These are phyloP conservation scores for Drechslerella dactyloides DNA, from an alignment of 2,329 filamentous ascomycete genomes.

Conservation along the genomic window DNA sequence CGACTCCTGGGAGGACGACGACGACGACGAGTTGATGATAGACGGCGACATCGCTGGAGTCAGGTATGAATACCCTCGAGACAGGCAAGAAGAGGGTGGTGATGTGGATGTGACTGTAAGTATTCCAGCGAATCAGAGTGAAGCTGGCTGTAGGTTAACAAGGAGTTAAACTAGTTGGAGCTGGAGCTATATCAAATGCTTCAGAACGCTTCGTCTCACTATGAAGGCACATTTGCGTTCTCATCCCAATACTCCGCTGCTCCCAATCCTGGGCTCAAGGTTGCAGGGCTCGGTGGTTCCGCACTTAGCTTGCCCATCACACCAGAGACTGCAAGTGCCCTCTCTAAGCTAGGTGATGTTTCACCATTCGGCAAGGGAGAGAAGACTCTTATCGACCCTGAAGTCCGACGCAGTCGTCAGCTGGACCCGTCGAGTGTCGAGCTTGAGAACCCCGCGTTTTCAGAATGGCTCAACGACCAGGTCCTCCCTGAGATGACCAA, in stretches of 20 bases:
- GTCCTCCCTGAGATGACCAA: conserved; percentile 18
- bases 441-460: conserved; percentile 23
- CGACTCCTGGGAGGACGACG: no score
- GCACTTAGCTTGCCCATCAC: conserved; percentile 28
- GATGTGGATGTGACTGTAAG: background rate
- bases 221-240: conserved; percentile 34
- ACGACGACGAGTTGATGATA: background rate
- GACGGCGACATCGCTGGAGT: background rate
- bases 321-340: conserved; percentile 18
- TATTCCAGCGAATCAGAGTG: background rate
- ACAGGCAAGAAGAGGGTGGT: background rate
- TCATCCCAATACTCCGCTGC: conserved; percentile 27
- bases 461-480: conserved; percentile 22
- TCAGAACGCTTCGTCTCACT: conserved; percentile 6
- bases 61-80: no score
- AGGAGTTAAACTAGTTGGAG: conserved; percentile 4
- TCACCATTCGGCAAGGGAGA: conserved; percentile 43
- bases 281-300: conserved; percentile 25
- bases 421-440: conserved; percentile 23
- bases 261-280: conserved; percentile 32
- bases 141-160: background rate
- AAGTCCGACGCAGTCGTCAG: conserved; percentile 38
- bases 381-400: conserved; percentile 17
- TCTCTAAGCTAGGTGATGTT: conserved; percentile 11
- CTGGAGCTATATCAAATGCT: conserved; percentile 18